Evolutionary conservation across 163 green algal genomes (phyloP), one percentile per base, ranked within the genome.

Genomic region (Smithsoniella earleae): DNA sequence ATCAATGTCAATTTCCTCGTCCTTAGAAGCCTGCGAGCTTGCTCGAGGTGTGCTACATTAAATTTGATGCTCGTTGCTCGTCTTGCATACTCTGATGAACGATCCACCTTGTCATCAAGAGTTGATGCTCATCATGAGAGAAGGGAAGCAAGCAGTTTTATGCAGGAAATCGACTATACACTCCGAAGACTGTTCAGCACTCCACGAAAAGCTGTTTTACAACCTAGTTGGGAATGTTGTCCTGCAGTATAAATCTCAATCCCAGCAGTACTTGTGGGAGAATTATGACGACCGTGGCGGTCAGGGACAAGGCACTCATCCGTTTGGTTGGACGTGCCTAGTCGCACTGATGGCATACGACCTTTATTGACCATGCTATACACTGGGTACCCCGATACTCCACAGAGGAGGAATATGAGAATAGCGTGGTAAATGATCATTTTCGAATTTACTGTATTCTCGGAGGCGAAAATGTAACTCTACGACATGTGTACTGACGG

Each of bases 1-100:
- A 82, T 96, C 72, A 96, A 97, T 78, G 75, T 97, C 76, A 98
- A 98, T 81, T 96, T 89, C 82, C 77, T 97, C 2, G 80, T 86
- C 13, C 77, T 92, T 27, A 63, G 76, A 10, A 82, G 90, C 1
- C 77, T 98, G 66, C 54, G 85, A 1, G 46, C 18, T 33, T 30
- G 34, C 40, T 28, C 13, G 36, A 45, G 28, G 87, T 89, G 2
- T 83, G 83, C 0, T 78, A 89, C 55, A 31, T 45, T n/a, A n/a
- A n/a, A n/a, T n/a, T n/a, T n/a, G n/a, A n/a, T n/a, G n/a, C n/a
- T n/a, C n/a, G n/a, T n/a, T n/a, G n/a, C n/a, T n/a, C n/a, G n/a
- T n/a, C n/a, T n/a, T n/a, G n/a, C n/a, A n/a, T n/a, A n/a, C n/a
- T n/a, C n/a, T n/a, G n/a, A n/a, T n/a, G n/a, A n/a, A n/a, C n/a